Percentiles rank a stretch among this genome's conserved stretches.
These are phyloP conservation scores for Amorphotheca resinae DNA, from an alignment of 495 filamentous ascomycete genomes.

Conservation along the genomic window DNA sequence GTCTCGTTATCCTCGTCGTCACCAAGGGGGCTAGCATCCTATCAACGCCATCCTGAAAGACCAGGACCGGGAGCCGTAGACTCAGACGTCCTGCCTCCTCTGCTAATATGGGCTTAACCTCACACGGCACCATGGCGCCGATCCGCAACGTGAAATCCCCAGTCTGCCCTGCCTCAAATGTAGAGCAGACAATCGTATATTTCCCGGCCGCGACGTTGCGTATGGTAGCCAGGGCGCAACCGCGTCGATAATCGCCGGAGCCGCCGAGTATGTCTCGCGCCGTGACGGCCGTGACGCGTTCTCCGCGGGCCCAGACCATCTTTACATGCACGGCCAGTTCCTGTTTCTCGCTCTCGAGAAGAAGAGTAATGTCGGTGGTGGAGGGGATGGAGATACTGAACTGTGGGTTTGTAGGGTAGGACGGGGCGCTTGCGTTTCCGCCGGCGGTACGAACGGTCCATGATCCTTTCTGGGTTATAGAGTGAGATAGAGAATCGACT, in stretches of 20 bases:
- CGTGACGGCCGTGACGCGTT: conserved; percentile 51
- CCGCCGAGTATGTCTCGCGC: conserved; percentile 66
- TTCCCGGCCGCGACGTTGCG: conserved; percentile 45
- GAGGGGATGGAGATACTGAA: conserved; percentile 51
- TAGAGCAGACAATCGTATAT: conserved; percentile 81
- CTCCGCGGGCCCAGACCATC: conserved; percentile 62
- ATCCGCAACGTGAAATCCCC: conserved; percentile 67
- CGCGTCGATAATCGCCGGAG: conserved; percentile 74
- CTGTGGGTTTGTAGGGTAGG: conserved; percentile 77
- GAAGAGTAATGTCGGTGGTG: conserved; percentile 47
- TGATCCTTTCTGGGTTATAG: conserved; percentile 37
- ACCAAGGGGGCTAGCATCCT: conserved; percentile 40
- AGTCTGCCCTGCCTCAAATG: conserved; percentile 67
- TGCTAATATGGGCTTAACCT: conserved; percentile 40
- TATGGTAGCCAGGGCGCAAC: conserved; percentile 56
- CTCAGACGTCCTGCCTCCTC: conserved; percentile 59
- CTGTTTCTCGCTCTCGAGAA: conserved; percentile 49
- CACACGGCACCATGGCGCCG: conserved; percentile 41
- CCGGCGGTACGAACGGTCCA: conserved; percentile 78
- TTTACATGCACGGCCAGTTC: conserved; percentile 71
- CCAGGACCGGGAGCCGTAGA: conserved; percentile 34
- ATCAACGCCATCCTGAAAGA: conserved; percentile 38
- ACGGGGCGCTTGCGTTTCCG: conserved; percentile 62
- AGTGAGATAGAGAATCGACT: conserved; percentile 41
- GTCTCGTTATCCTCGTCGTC: conserved; percentile 41